Conservation (phyloP, 495 filamentous ascomycete species). For the Xylaria cubensis region DNA sequence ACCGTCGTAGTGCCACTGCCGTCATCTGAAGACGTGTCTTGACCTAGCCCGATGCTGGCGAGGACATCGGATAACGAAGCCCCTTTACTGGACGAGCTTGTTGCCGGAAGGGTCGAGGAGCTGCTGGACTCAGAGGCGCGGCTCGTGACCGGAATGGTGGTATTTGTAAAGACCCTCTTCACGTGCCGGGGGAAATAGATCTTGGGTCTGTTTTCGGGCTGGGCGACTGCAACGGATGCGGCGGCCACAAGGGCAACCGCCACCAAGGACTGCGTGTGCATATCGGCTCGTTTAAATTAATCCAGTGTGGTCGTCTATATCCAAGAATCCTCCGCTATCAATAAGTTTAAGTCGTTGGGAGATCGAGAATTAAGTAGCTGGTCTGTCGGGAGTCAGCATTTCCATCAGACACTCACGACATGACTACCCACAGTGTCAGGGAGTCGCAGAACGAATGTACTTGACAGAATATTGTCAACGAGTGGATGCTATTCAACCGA, state of each 20-base stretch:
- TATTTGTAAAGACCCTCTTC: conserved; percentile 61
- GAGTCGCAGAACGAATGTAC: conserved; percentile 65
- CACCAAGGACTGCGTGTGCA: conserved; percentile 58
- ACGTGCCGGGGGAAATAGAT: conserved; percentile 67
- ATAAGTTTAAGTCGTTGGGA: conserved; percentile 18
- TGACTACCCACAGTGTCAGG: conserved; percentile 60
- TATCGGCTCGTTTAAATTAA: conserved; percentile 39
- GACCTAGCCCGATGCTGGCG: conserved; percentile 27
- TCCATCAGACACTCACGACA: conserved; percentile 19
- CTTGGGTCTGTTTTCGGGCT: conserved; percentile 52
- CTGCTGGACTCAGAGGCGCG: conserved; percentile 35
- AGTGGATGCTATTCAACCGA: conserved; percentile 54
- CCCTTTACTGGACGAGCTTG: conserved; percentile 41
- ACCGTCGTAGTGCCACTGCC: conserved; percentile 22
- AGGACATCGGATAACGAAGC: conserved; percentile 41
- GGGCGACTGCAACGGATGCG: conserved; percentile 55
- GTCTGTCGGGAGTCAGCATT: conserved; percentile 35
- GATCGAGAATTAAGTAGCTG: conserved; percentile 37
- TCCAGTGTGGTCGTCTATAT: conserved; percentile 34
- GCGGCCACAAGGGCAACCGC: conserved; percentile 59
- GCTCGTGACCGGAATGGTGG: conserved; percentile 48
- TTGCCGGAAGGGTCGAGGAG: conserved; percentile 21
- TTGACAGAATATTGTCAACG: conserved; percentile 66
- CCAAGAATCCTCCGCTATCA: conserved; percentile 20
- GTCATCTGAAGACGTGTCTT: conserved; percentile 10